Percentiles rank a stretch among this genome's conserved stretches.
Conservation (phyloP, 108 stramenopile species). For the Poteriospumella lacustris region DNA sequence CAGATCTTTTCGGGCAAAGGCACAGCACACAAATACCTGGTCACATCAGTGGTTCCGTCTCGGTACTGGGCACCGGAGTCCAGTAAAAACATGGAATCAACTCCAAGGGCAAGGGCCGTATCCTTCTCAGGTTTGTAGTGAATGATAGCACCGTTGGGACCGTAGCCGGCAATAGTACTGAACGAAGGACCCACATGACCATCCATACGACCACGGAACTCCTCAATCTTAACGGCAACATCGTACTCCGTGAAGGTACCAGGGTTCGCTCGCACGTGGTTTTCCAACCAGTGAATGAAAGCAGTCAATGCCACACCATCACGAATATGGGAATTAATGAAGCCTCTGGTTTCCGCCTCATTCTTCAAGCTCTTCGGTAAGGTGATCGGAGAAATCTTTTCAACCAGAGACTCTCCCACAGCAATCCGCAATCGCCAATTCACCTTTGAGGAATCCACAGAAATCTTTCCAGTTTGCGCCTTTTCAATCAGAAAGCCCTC, state of each 20-base stretch:
- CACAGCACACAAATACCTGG: too few relatives aligned
- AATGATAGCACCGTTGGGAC: conserved; percentile 90
- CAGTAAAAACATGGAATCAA: conserved; percentile 38
- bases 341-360: conserved; percentile 77
- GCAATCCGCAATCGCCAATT: background rate
- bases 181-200: conserved; percentile 56
- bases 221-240: conserved; percentile 75
- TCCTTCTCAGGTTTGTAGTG: conserved; percentile 72
- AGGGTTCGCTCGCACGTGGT: conserved; percentile 28
- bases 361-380: conserved; percentile 91
- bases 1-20: background rate
- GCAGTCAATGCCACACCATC: conserved; percentile 90
- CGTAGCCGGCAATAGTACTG: conserved; percentile 89
- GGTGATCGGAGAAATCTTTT: conserved; percentile 68
- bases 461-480: conserved; percentile 44
- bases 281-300: conserved; percentile 80
- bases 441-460: background rate
- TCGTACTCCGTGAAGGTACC: conserved; percentile 70
- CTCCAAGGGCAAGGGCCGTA: conserved; percentile 29
- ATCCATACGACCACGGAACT: conserved; percentile 44
- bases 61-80: conserved; percentile 72
- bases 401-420: conserved; percentile 5
- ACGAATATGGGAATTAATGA: conserved; percentile 79
- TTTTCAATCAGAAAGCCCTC: conserved; percentile 54
- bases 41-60: conserved; percentile 93